phyloP scores from a whole-genome alignment of 306 rosid species.

The Coriaria nepalensis region DNA sequence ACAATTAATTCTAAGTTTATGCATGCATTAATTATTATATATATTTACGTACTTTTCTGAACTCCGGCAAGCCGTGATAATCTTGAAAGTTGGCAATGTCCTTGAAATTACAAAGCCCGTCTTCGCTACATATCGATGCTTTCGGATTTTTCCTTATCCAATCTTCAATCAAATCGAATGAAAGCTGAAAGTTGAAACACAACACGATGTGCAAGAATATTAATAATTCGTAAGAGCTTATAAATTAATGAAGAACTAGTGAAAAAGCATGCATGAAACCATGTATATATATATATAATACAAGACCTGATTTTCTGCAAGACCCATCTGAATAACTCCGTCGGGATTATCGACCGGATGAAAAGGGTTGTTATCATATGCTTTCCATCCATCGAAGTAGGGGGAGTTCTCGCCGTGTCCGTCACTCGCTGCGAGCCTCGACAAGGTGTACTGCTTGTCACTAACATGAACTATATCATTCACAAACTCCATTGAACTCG shows the following conservation, averaged over 20 bases:
- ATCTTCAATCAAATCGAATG: conserved; percentile 41
- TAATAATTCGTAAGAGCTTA: background rate
- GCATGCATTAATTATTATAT: background rate
- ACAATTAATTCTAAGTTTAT: background rate
- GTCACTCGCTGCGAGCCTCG: conserved; percentile 64
- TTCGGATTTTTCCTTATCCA: conserved; percentile 62
- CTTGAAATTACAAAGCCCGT: conserved; percentile 52
- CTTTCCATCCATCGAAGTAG: conserved; percentile 84
- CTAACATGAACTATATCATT: background rate
- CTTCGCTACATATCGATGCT: conserved; percentile 70
- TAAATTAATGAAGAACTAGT: too few relatives aligned
- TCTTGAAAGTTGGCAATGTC: conserved; percentile 68
- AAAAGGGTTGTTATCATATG: conserved; percentile 65
- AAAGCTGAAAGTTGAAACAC: conserved; percentile 30
- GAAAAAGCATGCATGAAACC: too few relatives aligned
- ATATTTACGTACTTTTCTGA: conserved; percentile 36
- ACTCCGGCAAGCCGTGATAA: conserved; percentile 67
- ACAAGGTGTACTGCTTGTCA: conserved; percentile 26
- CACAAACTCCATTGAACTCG: too few relatives aligned
- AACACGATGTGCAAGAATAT: background rate
- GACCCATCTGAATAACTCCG: conserved; percentile 93
- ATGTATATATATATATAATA: background rate
- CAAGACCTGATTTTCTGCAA: conserved; percentile 80
- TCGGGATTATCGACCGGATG: conserved; percentile 44
- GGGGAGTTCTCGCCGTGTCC: conserved; percentile 72